phyloP scores from a whole-genome alignment of 176 grass and related monocot species.

The Zizania latifolia region DNA sequence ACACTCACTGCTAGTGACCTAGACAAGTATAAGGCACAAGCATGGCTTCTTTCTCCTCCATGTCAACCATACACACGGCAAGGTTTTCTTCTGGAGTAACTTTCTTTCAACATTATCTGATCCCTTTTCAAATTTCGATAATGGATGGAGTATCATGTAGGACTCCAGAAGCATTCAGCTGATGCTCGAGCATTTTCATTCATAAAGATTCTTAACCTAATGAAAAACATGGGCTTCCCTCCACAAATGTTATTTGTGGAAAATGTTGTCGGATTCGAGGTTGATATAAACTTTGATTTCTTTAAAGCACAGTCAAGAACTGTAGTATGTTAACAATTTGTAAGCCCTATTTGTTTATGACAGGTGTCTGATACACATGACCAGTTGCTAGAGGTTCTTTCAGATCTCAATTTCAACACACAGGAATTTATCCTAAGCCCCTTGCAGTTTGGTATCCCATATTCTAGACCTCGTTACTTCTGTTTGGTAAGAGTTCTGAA shows the following conservation, averaged over 20 bases:
- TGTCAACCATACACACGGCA: slow-evolving; percentile 97
- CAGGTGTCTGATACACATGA: slow-evolving; percentile 89
- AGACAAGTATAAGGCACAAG: slow-evolving; percentile 82
- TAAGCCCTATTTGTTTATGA: slow-evolving; percentile 10
- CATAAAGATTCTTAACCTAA: slow-evolving; percentile 84
- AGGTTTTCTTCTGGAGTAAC: slow-evolving; percentile 44
- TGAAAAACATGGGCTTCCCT: slow-evolving; percentile 65
- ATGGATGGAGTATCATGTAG: slow-evolving; percentile 41
- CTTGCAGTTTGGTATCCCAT: slow-evolving; percentile 86
- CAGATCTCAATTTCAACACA: slow-evolving; percentile 55
- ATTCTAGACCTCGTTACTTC: slow-evolving; percentile 96
- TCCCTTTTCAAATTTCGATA: slow-evolving; percentile 12
- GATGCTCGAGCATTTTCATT: slow-evolving; percentile 93
- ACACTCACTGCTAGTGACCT: slow-evolving; percentile 62
- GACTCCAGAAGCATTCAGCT: slow-evolving; percentile 92
- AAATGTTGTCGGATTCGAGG: slow-evolving; percentile 97
- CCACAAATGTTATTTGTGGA: slow-evolving; percentile 88
- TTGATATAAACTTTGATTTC: slow-evolving; percentile 32
- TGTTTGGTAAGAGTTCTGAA: slow-evolving; percentile 60
- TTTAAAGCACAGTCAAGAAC: background rate
- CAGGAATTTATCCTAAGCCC: slow-evolving; percentile 96
- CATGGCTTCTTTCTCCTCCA: slow-evolving; percentile 95
- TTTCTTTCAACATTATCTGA: background rate
- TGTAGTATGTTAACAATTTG: background rate
- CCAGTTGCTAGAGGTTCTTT: slow-evolving; percentile 74